These are phyloP conservation scores for Blastobotrys indianensis DNA, from an alignment of 1,139 yeast species.

Conservation along the genomic window DNA sequence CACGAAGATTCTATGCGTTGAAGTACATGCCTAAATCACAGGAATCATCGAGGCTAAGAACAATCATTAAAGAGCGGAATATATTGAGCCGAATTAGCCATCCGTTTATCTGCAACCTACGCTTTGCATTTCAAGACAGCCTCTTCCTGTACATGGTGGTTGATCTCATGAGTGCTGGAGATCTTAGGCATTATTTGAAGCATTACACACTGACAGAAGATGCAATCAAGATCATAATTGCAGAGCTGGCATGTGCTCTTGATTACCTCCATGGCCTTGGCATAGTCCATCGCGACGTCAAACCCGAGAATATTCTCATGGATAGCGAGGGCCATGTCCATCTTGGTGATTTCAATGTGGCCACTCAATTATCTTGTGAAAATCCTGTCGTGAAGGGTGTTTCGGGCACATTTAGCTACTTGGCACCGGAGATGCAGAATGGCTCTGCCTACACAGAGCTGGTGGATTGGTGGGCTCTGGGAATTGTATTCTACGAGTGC, in stretches of 20 bases:
- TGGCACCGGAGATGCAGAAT: constrained; percentile 77
- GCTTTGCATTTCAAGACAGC: constrained; percentile 76
- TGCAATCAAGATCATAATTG: constrained; percentile 58
- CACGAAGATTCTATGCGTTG: constrained; percentile 62
- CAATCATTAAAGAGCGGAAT: constrained; percentile 49
- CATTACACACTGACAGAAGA: constrained; percentile 50
- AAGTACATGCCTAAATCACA: constrained; percentile 43
- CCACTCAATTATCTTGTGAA: constrained; percentile 25
- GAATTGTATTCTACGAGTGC: constrained; percentile 78
- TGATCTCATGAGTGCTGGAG: constrained; percentile 87
- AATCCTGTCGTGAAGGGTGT: constrained; percentile 45
- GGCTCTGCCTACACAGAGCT: constrained; percentile 65
- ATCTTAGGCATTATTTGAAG: constrained; percentile 68
- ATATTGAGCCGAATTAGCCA: constrained; percentile 60
- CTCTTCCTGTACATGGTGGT: constrained; percentile 64
- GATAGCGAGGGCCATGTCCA: constrained; percentile 68
- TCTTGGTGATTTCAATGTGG: constrained; percentile 64
- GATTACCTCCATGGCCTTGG: constrained; percentile 58
- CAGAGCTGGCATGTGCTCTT: constrained; percentile 62
- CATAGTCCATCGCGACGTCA: constrained; percentile 62
- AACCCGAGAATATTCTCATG: constrained; percentile 63
- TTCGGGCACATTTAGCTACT: constrained; percentile 83
- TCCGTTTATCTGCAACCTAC: constrained; percentile 73
- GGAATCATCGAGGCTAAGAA: constrained; percentile 21
- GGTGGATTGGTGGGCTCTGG: constrained; percentile 92